Base-by-base conservation (phyloP, 805 yeast genomes). In the Ogataea wickerhamii region DNA sequence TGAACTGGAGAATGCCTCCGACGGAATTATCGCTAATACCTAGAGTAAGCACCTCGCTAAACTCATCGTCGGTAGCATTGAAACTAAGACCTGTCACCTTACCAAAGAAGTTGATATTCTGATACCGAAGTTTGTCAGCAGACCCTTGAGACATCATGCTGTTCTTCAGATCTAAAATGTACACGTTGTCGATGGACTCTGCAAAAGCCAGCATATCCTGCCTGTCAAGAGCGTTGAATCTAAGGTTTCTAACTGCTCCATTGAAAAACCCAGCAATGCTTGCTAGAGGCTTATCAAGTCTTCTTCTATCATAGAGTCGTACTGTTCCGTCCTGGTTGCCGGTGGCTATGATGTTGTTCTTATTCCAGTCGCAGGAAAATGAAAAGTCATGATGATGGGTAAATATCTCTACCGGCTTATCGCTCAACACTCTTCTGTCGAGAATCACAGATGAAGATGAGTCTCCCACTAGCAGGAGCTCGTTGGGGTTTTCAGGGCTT, bases 321-420 rank as follows among this genome's bases (percentile, higher is more conserved):
- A 77, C 68, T 6, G 79, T 68, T 2, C 79, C 72, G 53, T 79
- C 85, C 53, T 79, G 84, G 48, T 70, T 74, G 5, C 84, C 84
- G 0, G 82, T 71, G 4, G 75, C 71, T 13, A 78, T 44, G 18
- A 42, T 17, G 4, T 63, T 47, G 32, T 68, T 57, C 11, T 68
- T 74, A 30, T 54, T 51, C 83, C 84, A 79, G 48, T 77, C 82
- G 51, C 82, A 78, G 28, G 78, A 65, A 45, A 78, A 78, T 3
- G 78, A 72, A 51, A 53, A 78, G 51, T 79, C 84, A 34, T 57
- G 55, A 52, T 78, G 84, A 6, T 79, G 80, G 18, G 41, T 39
- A 24, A 69, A 41, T 2, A 14, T 23, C 8, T 31, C 26, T 5
- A 38, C 41, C 12, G 43, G 37, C 3, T 12, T 13, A 2, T 29